Conservation (phyloP, 768 basidiomycete genomes). For the Filobasidium wieringae region DNA sequence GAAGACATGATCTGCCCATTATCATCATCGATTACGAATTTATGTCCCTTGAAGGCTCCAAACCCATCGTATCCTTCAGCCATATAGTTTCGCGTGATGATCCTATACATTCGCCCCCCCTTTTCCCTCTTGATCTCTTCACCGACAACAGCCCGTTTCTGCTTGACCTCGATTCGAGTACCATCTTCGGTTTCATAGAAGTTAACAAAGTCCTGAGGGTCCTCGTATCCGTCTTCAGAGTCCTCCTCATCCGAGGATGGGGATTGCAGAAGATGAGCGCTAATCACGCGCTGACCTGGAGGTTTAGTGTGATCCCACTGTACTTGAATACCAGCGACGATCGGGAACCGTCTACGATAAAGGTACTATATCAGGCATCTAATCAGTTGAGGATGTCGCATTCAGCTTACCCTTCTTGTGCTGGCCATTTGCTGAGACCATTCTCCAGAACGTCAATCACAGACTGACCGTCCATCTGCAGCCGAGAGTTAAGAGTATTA, state of each 20-base stretch:
- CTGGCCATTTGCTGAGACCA: constrained; percentile 64
- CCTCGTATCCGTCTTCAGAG: constrained; percentile 29
- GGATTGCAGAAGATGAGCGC: constrained; percentile 42
- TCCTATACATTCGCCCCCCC: constrained; percentile 54
- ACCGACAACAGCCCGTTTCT: constrained; percentile 20
- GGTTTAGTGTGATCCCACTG: constrained; percentile 71
- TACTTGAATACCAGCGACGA: constrained; percentile 71
- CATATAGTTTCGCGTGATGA: constrained; percentile 74
- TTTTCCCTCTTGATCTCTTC: constrained; percentile 49
- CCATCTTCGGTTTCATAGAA: constrained; percentile 34
- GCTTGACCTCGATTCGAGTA: constrained; percentile 31
- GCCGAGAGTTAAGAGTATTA: too few species aligned
- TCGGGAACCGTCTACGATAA: constrained; percentile 64
- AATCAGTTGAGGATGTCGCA: background rate
- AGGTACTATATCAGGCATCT: background rate
- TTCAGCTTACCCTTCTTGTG: constrained; percentile 66
- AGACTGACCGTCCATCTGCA: constrained; percentile 51
- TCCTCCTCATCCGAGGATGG: constrained; percentile 42
- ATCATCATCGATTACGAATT: constrained; percentile 70
- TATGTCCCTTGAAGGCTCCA: constrained; percentile 51
- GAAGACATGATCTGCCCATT: constrained; percentile 63
- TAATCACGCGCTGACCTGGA: constrained; percentile 60
- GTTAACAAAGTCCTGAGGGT: constrained; percentile 27
- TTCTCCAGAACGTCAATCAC: constrained; percentile 71
- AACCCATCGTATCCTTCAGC: constrained; percentile 61